Conservation (phyloP, 805 yeast species). For the Pichia heedii region DNA sequence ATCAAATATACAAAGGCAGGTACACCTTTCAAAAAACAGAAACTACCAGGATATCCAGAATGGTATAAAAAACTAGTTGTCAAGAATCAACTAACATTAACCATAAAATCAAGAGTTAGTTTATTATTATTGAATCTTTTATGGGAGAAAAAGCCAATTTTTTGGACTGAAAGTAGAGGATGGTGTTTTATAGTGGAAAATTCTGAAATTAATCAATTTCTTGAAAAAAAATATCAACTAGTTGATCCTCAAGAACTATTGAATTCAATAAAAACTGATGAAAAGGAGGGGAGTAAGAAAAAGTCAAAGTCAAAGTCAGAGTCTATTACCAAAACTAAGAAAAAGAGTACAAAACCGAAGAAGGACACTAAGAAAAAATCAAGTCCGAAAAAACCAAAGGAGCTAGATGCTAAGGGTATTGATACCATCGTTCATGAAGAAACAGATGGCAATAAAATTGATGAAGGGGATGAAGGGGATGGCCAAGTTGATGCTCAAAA, state of each 20-base stretch:
- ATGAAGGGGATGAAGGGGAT: not conserved
- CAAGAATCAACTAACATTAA: conserved; percentile 38
- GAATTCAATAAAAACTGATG: conserved; percentile 3
- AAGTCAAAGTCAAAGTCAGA: not conserved
- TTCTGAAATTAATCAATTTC: conserved; percentile 28
- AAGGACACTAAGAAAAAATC: not conserved
- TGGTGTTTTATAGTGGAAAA: conserved; percentile 76
- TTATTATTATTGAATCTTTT: conserved; percentile 67
- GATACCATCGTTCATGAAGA: no score
- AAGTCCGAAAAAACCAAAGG: no score
- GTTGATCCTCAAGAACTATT: conserved; percentile 12
- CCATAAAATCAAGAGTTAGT: conserved; percentile 65
- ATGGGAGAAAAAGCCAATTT: conserved; percentile 80
- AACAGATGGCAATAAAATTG: not conserved
- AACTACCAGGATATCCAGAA: conserved; percentile 81
- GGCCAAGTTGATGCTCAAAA: not conserved
- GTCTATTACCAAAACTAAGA: not conserved
- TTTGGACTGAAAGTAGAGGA: conserved; percentile 73
- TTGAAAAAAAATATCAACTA: conserved; percentile 30
- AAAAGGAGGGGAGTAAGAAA: not conserved
- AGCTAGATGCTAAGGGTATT: no score
- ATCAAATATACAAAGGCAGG: conserved; percentile 59
- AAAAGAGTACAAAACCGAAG: not conserved
- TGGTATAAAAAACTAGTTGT: conserved; percentile 70
- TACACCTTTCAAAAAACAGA: conserved; percentile 60